These are phyloP conservation scores for Neonectria neomacrospora DNA, from an alignment of 2,329 filamentous ascomycete genomes.

Conservation along the genomic window DNA sequence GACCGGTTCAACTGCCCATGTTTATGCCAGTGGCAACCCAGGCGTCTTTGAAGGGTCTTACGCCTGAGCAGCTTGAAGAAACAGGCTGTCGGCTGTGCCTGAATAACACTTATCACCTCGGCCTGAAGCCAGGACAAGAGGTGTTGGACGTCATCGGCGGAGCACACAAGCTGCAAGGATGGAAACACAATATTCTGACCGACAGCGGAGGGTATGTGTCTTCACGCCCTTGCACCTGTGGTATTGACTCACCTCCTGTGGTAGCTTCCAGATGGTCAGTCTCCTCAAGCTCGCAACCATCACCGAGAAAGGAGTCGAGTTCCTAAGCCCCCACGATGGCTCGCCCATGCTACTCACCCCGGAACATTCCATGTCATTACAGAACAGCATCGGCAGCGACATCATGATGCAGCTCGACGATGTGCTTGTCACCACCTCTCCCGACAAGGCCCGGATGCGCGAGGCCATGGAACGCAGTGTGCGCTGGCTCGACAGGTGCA, in stretches of 20 bases:
- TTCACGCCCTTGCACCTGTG: background rate
- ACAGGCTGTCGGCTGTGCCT: conserved; percentile 91
- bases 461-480: conserved; percentile 96
- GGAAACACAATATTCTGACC: conserved; percentile 94
- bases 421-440: conserved; percentile 95
- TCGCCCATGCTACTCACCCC: conserved; percentile 96
- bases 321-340: conserved; percentile 95
- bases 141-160: conserved; percentile 89
- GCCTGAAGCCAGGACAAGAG: conserved; percentile 92
- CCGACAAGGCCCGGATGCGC: conserved; percentile 85
- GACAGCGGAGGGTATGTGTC: conserved; percentile 73
- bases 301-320: conserved; percentile 94
- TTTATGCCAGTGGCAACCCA: conserved; percentile 99
- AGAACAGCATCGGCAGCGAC: conserved; percentile 97
- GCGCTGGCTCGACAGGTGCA: conserved; percentile 95
- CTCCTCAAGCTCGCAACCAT: conserved; percentile 91
- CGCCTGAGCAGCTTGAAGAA: conserved; percentile 89
- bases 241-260: conserved; percentile 21
- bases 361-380: conserved; percentile 94
- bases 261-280: conserved; percentile 98
- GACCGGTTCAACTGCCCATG: conserved; percentile 86
- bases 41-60: conserved; percentile 93
- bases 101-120: conserved; percentile 98
- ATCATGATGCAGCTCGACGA: conserved; percentile 99
- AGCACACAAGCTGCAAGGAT: conserved; percentile 93